Conservation (phyloP, 1,284 basidiomycete genomes). For the Ceratobasidium sp. region DNA sequence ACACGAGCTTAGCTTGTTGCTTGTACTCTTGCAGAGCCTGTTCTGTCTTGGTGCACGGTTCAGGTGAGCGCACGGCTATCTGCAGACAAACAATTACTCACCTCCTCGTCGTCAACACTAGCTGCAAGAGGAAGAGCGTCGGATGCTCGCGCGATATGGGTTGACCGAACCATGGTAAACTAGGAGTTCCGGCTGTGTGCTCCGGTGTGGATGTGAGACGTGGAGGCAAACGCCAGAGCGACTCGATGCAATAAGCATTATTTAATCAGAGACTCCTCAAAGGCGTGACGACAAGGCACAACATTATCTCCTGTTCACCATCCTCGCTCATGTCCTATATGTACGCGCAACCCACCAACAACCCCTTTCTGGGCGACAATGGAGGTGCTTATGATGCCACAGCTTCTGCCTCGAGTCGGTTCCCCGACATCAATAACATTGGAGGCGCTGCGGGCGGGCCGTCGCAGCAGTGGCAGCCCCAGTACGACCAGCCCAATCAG, state of each 20-base stretch:
- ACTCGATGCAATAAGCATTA: conserved; percentile 35
- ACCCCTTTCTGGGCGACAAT: conserved; percentile 24
- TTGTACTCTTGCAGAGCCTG: conserved; percentile 96
- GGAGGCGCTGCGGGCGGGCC: conserved; percentile 26
- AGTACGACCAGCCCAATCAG: conserved; percentile 36
- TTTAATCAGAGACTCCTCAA: not conserved
- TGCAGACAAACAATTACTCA: conserved; percentile 57
- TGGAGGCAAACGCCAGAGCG: conserved; percentile 40
- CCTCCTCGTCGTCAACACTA: conserved; percentile 95
- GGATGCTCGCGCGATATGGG: conserved; percentile 89
- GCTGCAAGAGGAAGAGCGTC: conserved; percentile 94
- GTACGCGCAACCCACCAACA: conserved; percentile 43
- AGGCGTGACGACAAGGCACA: conserved; percentile 2
- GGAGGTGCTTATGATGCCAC: conserved; percentile 7
- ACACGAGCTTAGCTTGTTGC: conserved; percentile 97
- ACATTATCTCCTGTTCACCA: not conserved
- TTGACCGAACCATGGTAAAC: conserved; percentile 84
- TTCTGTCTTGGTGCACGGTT: conserved; percentile 71
- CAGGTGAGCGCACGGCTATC: conserved; percentile 47
- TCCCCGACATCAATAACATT: conserved; percentile 39
- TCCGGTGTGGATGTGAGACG: conserved; percentile 29
- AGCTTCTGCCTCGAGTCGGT: conserved; percentile 35
- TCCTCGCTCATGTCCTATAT: conserved; percentile 35
- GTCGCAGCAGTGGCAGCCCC: conserved; percentile 33
- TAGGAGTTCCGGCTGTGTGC: not conserved